Evolutionary conservation across 169 alveolate genomes (phyloP).

Genomic region (Theileria sp.): DNA sequence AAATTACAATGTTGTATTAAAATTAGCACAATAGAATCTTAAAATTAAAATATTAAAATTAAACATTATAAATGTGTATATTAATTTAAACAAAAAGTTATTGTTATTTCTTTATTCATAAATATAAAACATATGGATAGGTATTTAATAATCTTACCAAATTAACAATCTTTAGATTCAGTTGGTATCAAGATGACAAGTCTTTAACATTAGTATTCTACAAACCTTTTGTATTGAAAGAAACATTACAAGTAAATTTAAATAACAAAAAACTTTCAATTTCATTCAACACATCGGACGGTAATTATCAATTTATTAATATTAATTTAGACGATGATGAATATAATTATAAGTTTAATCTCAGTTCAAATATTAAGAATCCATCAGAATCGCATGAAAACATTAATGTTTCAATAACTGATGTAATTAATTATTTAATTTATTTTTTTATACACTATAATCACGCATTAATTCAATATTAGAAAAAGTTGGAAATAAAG

Average conservation of each 20-base stretch:
- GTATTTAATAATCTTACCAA: slow-evolving; percentile 1
- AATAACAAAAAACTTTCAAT: slow-evolving; percentile 16
- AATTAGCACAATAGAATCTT: neutral
- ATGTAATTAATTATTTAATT: slow-evolving; percentile 1
- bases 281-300: neutral
- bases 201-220: slow-evolving; percentile 34
- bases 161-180: slow-evolving; percentile 11
- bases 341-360: neutral
- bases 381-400: slow-evolving; percentile 7
- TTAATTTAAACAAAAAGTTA: neutral
- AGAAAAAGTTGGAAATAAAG: slow-evolving; percentile 38
- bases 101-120: neutral
- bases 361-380: slow-evolving; percentile 6
- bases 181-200: slow-evolving; percentile 44
- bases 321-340: neutral
- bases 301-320: slow-evolving; percentile 1
- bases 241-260: neutral
- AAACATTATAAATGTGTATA: neutral
- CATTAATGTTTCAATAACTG: slow-evolving; percentile 7
- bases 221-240: neutral
- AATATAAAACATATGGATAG: neutral
- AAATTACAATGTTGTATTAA: neutral
- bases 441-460: neutral
- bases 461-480: neutral
- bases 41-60: neutral